Evolutionary conservation across 306 rosid species (phyloP), one percentile per base, ranked within the genome.

Genomic region (Cucumis cinereus): DNA sequence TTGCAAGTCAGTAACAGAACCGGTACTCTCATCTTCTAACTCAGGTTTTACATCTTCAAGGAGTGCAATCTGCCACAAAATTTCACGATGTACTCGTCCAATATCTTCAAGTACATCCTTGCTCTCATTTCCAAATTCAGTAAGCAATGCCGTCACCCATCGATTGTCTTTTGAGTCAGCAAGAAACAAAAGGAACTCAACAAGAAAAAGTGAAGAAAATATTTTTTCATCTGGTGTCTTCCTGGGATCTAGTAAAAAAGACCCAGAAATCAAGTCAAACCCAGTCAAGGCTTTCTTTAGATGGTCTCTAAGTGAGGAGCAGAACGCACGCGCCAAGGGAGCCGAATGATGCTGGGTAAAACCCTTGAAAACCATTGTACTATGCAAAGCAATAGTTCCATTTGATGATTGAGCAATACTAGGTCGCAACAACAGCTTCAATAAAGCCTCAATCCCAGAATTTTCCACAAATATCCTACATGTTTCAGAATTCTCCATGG

Each of bases 141-240:
- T 80, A 38, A 91, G 96, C 88, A 93, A 79, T 15, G 97, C 92
- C 47, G 92, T 85, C 67, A 91, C 86, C 98, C 98, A 93, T 56
- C 93, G 96, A 80, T 90, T 91, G 87, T 93, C 98, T 83, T 93
- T 93, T 0, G 98, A 91, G 56, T 97, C 97, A 78, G 98, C 98
- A 83, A 93, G 93, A 85, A 93, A 91, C 55, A 93, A 84, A 79
- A 93, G 97, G 78, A 93, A 93, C 88, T 93, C 98, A 71, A 91
- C 88, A 53, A 91, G 87, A 82, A 87, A 91, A 56, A 93, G 92
- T 38, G 97, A 90, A 63, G 90, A 81, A 79, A 91, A 91, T 47
- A 81, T 76, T 73, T 83, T 89, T 77, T 82, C 86, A 79, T 93
- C 94, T 33, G 83, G 78, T 10, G 90, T 81, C 85, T 89, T 86